Percentiles rank a stretch among this genome's conserved stretches.
These are phyloP conservation scores for Lasiodiplodia citricola DNA, from an alignment of 2,329 filamentous ascomycete genomes.

Conservation along the genomic window DNA sequence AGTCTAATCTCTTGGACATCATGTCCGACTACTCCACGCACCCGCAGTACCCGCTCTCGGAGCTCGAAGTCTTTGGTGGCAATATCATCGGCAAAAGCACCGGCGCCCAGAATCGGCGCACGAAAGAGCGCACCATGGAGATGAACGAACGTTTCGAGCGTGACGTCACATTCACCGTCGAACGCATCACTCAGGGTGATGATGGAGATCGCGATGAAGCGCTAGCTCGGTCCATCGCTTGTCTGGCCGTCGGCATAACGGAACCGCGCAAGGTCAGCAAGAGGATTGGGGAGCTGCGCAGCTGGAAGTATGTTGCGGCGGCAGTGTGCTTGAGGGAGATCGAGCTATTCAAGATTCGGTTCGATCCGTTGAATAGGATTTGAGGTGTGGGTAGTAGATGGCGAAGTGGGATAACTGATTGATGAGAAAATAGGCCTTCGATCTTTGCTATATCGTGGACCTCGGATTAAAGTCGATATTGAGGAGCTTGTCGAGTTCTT, in stretches of 20 bases:
- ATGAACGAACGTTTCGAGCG: constrained; percentile 49
- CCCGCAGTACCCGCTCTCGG: constrained; percentile 37
- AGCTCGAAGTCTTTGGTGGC: constrained; percentile 59
- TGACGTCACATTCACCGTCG: constrained; percentile 48
- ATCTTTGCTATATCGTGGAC: background rate
- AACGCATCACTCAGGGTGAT: constrained; percentile 51
- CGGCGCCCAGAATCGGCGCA: constrained; percentile 40
- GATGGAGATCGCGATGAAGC: constrained; percentile 45
- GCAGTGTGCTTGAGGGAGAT: constrained; percentile 58
- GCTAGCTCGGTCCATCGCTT: constrained; percentile 57
- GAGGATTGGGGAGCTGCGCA: constrained; percentile 47
- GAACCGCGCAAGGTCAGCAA: constrained; percentile 39
- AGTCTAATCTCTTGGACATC: constrained; percentile 55
- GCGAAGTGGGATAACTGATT: background rate
- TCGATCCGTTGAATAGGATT: constrained; percentile 19
- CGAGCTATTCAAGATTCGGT: constrained; percentile 36
- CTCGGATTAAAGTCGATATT: background rate
- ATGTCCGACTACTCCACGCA: constrained; percentile 48
- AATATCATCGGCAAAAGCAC: constrained; percentile 60
- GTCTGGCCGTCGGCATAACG: constrained; percentile 50
- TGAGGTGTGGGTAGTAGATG: background rate
- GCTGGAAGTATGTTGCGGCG: constrained; percentile 61
- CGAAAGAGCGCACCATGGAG: constrained; percentile 38
- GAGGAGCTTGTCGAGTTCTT: background rate
- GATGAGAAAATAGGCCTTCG: background rate